Evolutionary conservation across 371 early-diverging fungal genomes (phyloP), one percentile per base, ranked within the genome.

Genomic region (Batrachochytrium dendrobatidis): DNA sequence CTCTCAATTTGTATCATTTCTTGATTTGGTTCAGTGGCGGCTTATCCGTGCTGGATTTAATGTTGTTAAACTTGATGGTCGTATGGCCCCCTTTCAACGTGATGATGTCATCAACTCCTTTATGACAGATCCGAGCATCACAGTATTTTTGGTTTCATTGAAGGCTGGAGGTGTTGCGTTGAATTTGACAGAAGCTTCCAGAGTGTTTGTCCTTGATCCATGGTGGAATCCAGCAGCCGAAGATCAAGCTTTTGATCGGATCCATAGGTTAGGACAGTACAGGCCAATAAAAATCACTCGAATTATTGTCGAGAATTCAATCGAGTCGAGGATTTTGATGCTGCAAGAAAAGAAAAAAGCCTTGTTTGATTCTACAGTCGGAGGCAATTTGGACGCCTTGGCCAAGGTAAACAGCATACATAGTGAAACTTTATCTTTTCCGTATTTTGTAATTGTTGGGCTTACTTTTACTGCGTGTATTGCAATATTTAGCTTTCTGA

Each of bases 131-230:
- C 89, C 92, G 4, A 77, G 81, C 26, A 80, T 84, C 51, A 94
- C 92, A 0, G 90, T 94, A 26, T 94, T 95, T 64, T 72, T 95
- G 34, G 88, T 94, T 51, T 88, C 88, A 55, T 70, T 95, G 15
- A 79, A 82, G 66, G 97, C 96, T n/a, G 98, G 96, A 30, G 96
- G 97, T 50, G 90, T 96, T 6, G 98, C 95, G 0, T 74, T 98
- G 39, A 98, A 98, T 66, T 72, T 98, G 49, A 94, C 94, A 1
- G 94, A 93, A 62, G 98, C 98, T 0, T 89, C 87, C 62, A 79
- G 86, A 22, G 95, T 96, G 3, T 94, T 94, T 58, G 34, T 29
- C 6, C 2, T 53, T n/a, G 53, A 53, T 71, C 85, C 87, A 26
- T 92, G 96, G 95, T 98, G 95, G 95, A 95, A 98, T 67, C 93